phyloP scores from a whole-genome alignment of 768 basidiomycete species.

The Termitomyces sp. region DNA sequence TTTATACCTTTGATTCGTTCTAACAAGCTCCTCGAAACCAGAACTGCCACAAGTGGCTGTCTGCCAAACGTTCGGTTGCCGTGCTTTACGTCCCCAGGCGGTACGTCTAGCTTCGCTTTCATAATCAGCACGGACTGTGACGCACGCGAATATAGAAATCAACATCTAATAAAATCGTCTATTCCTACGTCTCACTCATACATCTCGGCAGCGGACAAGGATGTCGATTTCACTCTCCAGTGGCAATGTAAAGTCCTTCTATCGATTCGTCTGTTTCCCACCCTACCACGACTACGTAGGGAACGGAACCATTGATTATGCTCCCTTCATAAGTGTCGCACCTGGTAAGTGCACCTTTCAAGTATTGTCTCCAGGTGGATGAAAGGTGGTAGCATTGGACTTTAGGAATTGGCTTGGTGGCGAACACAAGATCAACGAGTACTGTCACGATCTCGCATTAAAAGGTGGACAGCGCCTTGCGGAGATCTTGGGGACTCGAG shows the following conservation, averaged over 20 bases:
- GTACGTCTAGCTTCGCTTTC: conserved; percentile 17
- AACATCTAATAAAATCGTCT: conserved; percentile 51
- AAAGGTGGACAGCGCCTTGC: conserved; percentile 61
- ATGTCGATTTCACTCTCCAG: conserved; percentile 35
- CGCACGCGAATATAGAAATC: conserved; percentile 39
- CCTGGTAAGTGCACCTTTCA: conserved; percentile 30
- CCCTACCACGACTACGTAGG: conserved; percentile 25
- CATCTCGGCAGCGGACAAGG: conserved; percentile 31
- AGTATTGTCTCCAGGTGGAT: neutral
- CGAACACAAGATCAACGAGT: conserved; percentile 68
- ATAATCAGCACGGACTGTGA: neutral
- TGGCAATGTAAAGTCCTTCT: conserved; percentile 27
- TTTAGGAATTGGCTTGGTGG: conserved; percentile 81
- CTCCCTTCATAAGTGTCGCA: conserved; percentile 42
- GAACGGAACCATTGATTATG: conserved; percentile 50
- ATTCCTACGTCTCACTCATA: conserved; percentile 55
- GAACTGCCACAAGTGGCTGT: conserved; percentile 89
- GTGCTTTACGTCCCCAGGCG: conserved; percentile 68
- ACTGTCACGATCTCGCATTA: conserved; percentile 67
- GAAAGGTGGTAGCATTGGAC: conserved; percentile 47
- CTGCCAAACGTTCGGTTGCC: conserved; percentile 59
- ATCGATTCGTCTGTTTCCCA: neutral
- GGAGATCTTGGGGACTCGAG: conserved; percentile 54
- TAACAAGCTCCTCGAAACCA: conserved; percentile 16
- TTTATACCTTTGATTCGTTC: neutral